Evolutionary conservation across 805 yeast species (phyloP).

Genomic region (Ogataea philodendri): DNA sequence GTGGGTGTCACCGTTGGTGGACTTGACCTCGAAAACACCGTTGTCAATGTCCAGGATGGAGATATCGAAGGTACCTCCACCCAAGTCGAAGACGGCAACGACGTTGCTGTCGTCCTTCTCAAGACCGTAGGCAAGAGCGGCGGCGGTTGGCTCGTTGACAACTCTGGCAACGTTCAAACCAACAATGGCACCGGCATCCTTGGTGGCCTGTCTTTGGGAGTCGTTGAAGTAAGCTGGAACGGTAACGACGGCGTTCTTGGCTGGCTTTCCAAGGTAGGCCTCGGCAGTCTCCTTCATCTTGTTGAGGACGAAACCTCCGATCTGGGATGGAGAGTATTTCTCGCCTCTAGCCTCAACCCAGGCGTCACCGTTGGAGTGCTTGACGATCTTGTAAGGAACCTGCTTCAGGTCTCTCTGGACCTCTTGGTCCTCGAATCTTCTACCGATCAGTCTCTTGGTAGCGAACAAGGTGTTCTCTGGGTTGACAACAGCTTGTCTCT

Average conservation of each 20-base stretch:
- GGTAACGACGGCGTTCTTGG: constrained; percentile 85
- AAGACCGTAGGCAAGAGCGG: constrained; percentile 93
- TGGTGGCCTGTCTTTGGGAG: constrained; percentile 91
- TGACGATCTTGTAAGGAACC: constrained; percentile 62
- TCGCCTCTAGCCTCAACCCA: constrained; percentile 54
- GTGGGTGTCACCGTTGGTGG: constrained; percentile 95
- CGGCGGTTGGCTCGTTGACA: constrained; percentile 89
- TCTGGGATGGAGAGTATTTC: constrained; percentile 63
- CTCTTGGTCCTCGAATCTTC: constrained; percentile 65
- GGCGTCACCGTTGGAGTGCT: constrained; percentile 65
- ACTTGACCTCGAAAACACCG: constrained; percentile 97
- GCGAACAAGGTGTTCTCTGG: constrained; percentile 79
- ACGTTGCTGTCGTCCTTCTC: constrained; percentile 60
- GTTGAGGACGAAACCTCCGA: constrained; percentile 73
- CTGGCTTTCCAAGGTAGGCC: constrained; percentile 82
- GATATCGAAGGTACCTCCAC: constrained; percentile 99
- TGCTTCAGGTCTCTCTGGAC: constrained; percentile 63
- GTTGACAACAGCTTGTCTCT: constrained; percentile 72
- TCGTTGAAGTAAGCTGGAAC: constrained; percentile 91
- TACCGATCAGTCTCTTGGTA: constrained; percentile 77
- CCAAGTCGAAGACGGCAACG: constrained; percentile 95
- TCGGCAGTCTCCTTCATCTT: constrained; percentile 99
- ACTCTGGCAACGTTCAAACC: constrained; percentile 89
- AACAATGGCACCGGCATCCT: constrained; percentile 97
- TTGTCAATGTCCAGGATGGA: constrained; percentile 94